These are phyloP conservation scores for Colletotrichum paranaense DNA, from an alignment of 2,329 filamentous ascomycete genomes.

Conservation along the genomic window DNA sequence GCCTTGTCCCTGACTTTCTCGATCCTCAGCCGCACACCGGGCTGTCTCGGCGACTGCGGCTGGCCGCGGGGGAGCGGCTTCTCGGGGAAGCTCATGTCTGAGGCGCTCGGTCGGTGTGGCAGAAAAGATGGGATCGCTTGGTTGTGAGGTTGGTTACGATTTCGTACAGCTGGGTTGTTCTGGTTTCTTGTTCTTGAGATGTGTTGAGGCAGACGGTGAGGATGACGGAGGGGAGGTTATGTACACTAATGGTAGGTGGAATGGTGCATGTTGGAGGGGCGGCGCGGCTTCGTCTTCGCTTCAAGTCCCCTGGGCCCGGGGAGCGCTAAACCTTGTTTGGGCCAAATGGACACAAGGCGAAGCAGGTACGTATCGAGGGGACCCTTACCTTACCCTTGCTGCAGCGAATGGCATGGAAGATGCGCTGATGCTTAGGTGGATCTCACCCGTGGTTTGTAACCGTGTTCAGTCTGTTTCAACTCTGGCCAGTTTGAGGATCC, in stretches of 20 bases:
- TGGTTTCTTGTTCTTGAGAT: not conserved
- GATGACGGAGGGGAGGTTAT: constrained; percentile 3
- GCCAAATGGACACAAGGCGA: not conserved
- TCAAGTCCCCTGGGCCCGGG: constrained; percentile 5
- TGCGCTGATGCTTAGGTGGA: constrained; percentile 15
- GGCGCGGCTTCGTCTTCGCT: constrained; percentile 11
- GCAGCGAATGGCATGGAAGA: constrained; percentile 13
- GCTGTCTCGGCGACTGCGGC: constrained; percentile 30
- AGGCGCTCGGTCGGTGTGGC: not conserved
- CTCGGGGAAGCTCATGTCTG: constrained; percentile 14
- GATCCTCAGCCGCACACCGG: constrained; percentile 50
- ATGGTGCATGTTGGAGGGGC: constrained; percentile 7
- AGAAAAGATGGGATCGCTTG: not conserved
- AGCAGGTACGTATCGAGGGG: not conserved
- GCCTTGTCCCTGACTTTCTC: constrained; percentile 65
- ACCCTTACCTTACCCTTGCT: constrained; percentile 12
- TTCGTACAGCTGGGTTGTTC: not conserved
- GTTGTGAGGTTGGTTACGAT: not conserved
- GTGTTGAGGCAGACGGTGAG: not conserved
- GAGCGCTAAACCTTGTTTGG: constrained; percentile 12
- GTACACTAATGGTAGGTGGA: not conserved
- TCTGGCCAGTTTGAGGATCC: constrained; percentile 9
- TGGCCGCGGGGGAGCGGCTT: constrained; percentile 34
- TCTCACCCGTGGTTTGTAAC: constrained; percentile 2
- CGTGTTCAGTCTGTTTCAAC: constrained; percentile 24